phyloP scores from a whole-genome alignment of 1,284 basidiomycete genomes.

The Golubevia pallescens region DNA sequence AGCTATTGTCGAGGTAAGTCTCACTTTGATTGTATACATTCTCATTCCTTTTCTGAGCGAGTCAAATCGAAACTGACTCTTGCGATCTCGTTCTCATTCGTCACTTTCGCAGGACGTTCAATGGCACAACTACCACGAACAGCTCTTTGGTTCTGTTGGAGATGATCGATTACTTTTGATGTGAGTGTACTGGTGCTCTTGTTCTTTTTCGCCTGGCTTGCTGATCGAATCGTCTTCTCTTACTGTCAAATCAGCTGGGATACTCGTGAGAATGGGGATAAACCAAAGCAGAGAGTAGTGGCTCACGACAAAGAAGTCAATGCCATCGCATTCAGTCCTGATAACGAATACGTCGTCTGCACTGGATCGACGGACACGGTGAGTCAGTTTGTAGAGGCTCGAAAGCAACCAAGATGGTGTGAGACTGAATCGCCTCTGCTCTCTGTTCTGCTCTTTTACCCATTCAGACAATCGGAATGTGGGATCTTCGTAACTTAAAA shows the following conservation, averaged over 20 bases:
- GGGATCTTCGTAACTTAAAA: constrained; percentile 82
- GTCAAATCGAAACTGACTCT: too few relatives aligned
- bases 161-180: constrained; percentile 93
- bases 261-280: constrained; percentile 71
- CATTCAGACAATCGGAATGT: constrained; percentile 89
- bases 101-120: constrained; percentile 96
- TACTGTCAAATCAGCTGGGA: constrained; percentile 79
- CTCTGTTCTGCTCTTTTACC: constrained; percentile 9
- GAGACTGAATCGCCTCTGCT: not conserved
- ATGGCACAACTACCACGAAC: constrained; percentile 85
- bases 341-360: constrained; percentile 80
- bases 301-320: constrained; percentile 92
- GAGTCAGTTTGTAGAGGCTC: too few relatives aligned
- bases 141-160: constrained; percentile 92
- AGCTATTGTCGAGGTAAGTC: constrained; percentile 74
- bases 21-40: too few relatives aligned
- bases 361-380: constrained; percentile 96
- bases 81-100: too few relatives aligned
- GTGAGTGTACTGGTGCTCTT: constrained; percentile 67
- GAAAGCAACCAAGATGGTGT: too few relatives aligned
- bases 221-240: not conserved
- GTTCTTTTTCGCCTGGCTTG: constrained; percentile 7
- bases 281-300: constrained; percentile 74
- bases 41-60: too few relatives aligned
- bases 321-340: constrained; percentile 86